Conservation (phyloP, 2,329 filamentous ascomycete genomes). For the Elsinoe arachidis region DNA sequence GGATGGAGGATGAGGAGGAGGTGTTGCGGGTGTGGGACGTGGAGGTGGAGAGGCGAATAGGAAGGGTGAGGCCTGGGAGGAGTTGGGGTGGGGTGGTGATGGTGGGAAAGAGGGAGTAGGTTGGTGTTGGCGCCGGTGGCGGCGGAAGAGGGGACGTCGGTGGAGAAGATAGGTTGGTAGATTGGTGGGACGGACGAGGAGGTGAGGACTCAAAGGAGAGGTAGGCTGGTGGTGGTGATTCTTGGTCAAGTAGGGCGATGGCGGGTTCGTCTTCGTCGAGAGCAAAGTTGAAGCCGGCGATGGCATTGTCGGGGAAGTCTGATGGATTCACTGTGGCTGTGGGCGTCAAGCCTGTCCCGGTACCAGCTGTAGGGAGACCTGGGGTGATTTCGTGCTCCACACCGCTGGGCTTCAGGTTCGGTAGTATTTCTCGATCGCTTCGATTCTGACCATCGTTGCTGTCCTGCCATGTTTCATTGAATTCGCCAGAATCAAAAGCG, state of each 20-base stretch:
- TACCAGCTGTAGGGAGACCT: not conserved
- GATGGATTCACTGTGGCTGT: not conserved
- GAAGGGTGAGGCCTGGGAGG: not conserved
- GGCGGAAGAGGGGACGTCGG: not conserved
- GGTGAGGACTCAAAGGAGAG: not conserved
- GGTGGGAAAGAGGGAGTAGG: conserved; percentile 5
- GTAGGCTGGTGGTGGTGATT: not conserved
- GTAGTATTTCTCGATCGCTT: not conserved
- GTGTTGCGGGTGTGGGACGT: not conserved
- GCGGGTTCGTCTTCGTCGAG: not conserved
- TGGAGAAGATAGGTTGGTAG: not conserved
- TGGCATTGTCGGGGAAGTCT: not conserved
- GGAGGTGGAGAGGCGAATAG: not conserved
- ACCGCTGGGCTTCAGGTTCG: not conserved
- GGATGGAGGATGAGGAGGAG: not conserved
- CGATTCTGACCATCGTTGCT: not conserved
- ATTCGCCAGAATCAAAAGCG: not conserved
- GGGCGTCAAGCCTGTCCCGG: not conserved
- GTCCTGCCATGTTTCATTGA: not conserved
- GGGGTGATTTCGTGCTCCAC: not conserved
- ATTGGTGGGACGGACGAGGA: not conserved
- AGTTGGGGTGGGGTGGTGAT: not conserved
- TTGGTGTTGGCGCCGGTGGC: not conserved
- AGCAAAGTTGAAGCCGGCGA: conserved; percentile 2
- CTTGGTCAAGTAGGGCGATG: not conserved